These are phyloP conservation scores for Coniella lustricola DNA, from an alignment of 2,329 filamentous ascomycete species.

Conservation along the genomic window DNA sequence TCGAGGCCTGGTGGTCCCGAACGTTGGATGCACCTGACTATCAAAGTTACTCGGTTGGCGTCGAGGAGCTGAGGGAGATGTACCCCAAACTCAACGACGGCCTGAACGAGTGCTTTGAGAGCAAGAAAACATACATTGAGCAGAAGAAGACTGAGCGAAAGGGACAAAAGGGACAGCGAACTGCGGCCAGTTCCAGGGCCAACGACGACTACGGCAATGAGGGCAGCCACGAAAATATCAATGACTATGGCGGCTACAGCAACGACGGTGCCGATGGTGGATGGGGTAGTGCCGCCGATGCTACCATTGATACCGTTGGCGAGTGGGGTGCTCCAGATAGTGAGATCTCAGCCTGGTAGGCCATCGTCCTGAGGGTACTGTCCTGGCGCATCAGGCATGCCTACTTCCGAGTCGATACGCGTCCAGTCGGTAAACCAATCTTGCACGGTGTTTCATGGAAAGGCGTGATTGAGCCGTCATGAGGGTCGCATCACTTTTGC, in stretches of 20 bases:
- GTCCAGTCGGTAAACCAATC: no score
- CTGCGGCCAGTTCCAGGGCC: neutral
- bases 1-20: conserved; percentile 14
- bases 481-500: no score
- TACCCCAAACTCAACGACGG: conserved; percentile 12
- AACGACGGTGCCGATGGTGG: neutral
- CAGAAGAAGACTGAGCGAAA: conserved; percentile 11
- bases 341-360: neutral
- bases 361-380: no score
- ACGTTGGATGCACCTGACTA: conserved; percentile 11
- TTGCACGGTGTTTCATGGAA: no score
- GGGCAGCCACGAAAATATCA: no score
- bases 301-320: neutral
- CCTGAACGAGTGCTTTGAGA: conserved; percentile 11
- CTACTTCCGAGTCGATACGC: no score
- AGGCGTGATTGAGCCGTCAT: no score
- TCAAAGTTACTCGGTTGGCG: conserved; percentile 6
- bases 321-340: neutral
- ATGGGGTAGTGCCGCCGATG: conserved; percentile 2
- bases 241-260: neutral
- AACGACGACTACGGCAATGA: neutral
- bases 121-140: conserved; percentile 14
- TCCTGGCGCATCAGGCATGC: neutral
- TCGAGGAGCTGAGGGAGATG: conserved; percentile 12
- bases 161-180: neutral